Conservation (phyloP, 768 basidiomycete species). For the Ramaria rubella region DNA sequence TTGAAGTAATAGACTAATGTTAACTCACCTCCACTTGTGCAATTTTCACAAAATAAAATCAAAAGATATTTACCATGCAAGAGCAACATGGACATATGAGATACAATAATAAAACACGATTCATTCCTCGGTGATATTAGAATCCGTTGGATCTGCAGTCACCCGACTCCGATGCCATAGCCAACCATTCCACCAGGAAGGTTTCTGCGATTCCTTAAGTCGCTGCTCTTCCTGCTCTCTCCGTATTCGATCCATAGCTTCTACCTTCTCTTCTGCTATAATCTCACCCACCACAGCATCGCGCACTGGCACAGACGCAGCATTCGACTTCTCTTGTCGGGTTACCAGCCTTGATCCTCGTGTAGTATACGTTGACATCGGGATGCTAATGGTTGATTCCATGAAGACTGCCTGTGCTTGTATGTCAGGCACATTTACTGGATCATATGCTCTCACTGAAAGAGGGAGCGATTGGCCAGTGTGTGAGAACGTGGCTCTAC, state of each 20-base stretch:
- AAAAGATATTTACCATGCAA: no score
- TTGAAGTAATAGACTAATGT: no score
- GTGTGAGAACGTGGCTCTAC: neutral
- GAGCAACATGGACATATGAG: no score
- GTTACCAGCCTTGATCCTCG: neutral
- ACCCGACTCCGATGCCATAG: neutral
- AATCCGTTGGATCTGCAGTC: neutral
- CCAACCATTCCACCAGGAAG: constrained; percentile 10
- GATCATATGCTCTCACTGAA: neutral
- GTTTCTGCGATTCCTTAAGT: neutral
- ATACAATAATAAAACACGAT: no score
- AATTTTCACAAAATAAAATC: no score
- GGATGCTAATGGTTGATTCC: neutral
- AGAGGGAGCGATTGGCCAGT: neutral
- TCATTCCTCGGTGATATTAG: no score
- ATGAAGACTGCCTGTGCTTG: constrained; percentile 5
- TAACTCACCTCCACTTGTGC: no score
- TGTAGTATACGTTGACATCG: neutral
- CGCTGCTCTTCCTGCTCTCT: constrained; percentile 43
- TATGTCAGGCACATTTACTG: constrained; percentile 7
- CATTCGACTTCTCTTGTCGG: constrained; percentile 6
- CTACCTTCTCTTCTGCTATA: constrained; percentile 61
- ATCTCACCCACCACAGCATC: constrained; percentile 64
- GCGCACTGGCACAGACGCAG: constrained; percentile 40
- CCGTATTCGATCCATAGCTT: constrained; percentile 44